Conservation (phyloP, 352 stramenopile species). For the Globisporangium polare region DNA sequence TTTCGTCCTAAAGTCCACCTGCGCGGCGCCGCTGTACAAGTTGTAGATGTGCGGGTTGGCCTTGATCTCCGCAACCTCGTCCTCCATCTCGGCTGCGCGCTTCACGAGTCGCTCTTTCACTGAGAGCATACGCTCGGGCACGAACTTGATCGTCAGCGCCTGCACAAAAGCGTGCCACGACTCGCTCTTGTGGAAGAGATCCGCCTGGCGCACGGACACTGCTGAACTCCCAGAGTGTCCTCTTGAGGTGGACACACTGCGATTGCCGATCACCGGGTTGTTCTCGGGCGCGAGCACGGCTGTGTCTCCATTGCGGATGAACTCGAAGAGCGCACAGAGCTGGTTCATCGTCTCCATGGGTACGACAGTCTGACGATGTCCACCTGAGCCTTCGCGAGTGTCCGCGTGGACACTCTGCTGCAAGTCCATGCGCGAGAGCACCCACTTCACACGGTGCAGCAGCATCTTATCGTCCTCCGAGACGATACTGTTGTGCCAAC, state of each 20-base stretch:
- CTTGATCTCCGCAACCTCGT: conserved; percentile 52
- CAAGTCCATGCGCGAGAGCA: conserved; percentile 66
- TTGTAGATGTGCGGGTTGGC: conserved; percentile 60
- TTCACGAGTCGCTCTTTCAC: conserved; percentile 63
- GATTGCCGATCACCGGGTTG: conserved; percentile 35
- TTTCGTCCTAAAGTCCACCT: not conserved
- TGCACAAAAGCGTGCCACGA: conserved; percentile 63
- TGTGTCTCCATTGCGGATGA: conserved; percentile 57
- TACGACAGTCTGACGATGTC: conserved; percentile 5
- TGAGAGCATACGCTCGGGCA: conserved; percentile 51
- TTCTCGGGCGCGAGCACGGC: conserved; percentile 39
- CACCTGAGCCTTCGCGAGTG: not conserved
- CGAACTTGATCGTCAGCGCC: conserved; percentile 63
- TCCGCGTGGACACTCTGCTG: conserved; percentile 11
- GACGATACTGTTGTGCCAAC: not conserved
- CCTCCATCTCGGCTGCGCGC: conserved; percentile 39
- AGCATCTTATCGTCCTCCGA: conserved; percentile 51
- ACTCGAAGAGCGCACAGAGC: conserved; percentile 73
- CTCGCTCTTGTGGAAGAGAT: conserved; percentile 35
- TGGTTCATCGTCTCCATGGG: conserved; percentile 41
- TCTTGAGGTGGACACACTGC: not conserved
- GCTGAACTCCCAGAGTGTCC: not conserved
- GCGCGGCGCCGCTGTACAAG: conserved; percentile 31
- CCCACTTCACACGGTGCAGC: conserved; percentile 73
- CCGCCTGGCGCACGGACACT: conserved; percentile 23